Conservation (phyloP, 305 asterid species). For the Euphrasia arctica region DNA sequence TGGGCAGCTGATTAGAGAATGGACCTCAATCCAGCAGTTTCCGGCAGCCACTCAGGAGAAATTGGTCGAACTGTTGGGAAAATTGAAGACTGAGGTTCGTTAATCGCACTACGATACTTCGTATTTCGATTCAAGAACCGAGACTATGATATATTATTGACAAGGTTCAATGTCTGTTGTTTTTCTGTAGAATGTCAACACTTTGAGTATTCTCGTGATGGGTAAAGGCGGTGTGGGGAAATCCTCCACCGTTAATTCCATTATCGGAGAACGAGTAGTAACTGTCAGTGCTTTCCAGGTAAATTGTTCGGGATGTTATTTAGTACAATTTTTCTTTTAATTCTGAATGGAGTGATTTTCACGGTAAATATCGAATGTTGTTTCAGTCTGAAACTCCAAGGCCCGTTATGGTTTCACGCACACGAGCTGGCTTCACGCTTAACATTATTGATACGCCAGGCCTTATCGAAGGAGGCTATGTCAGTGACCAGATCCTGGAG, state of each 20-base stretch:
- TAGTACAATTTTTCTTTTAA: slow-evolving; percentile 10
- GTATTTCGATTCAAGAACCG: background rate
- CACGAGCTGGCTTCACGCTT: slow-evolving; percentile 62
- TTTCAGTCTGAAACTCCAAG: slow-evolving; percentile 67
- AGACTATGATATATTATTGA: background rate
- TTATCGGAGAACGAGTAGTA: slow-evolving; percentile 74
- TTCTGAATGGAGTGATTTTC: slow-evolving; percentile 5
- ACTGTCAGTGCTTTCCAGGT: slow-evolving; percentile 90
- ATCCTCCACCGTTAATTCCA: slow-evolving; percentile 77
- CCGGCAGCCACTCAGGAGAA: slow-evolving; percentile 76
- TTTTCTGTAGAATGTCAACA: slow-evolving; percentile 51
- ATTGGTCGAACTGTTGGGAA: slow-evolving; percentile 64
- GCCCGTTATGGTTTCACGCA: slow-evolving; percentile 73
- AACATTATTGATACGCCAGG: slow-evolving; percentile 78
- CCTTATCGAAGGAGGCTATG: slow-evolving; percentile 79
- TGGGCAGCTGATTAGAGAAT: slow-evolving; percentile 55
- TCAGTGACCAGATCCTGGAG: slow-evolving; percentile 64
- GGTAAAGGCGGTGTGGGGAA: slow-evolving; percentile 94
- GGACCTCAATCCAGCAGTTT: slow-evolving; percentile 78
- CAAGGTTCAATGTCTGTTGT: background rate
- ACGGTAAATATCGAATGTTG: background rate
- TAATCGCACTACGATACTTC: background rate
- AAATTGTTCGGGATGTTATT: slow-evolving; percentile 9
- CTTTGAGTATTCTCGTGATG: slow-evolving; percentile 73
- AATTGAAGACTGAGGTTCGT: slow-evolving; percentile 61